These are phyloP conservation scores for Phytophthora sansomeana DNA, from an alignment of 352 stramenopile genomes.

Conservation along the genomic window DNA sequence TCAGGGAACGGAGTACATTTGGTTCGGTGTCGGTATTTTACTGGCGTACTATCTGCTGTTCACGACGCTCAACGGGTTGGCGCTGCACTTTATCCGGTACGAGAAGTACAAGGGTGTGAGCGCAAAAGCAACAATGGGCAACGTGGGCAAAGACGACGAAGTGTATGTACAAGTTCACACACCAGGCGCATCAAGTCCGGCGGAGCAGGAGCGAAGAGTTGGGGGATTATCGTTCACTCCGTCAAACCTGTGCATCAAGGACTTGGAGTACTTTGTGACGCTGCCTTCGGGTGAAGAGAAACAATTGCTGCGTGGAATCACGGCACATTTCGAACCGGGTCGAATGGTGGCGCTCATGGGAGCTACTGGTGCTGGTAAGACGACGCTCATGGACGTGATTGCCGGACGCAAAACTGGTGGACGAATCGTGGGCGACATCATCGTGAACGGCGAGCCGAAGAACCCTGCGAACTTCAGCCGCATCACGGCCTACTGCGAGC, in stretches of 20 bases:
- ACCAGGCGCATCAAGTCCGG: conserved; percentile 11
- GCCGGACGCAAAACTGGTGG: conserved; percentile 68
- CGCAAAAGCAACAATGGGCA: conserved; percentile 42
- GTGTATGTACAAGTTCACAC: conserved; percentile 54
- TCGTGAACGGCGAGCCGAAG: too few relatives aligned
- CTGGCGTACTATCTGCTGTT: conserved; percentile 67
- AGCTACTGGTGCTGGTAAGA: conserved; percentile 69
- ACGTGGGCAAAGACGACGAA: conserved; percentile 25
- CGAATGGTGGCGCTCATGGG: conserved; percentile 82
- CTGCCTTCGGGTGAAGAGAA: conserved; percentile 65
- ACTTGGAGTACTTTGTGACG: conserved; percentile 68
- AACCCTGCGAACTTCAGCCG: too few relatives aligned
- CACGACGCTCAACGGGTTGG: conserved; percentile 51
- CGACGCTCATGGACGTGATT: conserved; percentile 73
- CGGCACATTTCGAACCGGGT: conserved; percentile 62
- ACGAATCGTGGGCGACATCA: conserved; percentile 82
- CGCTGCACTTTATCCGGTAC: conserved; percentile 63
- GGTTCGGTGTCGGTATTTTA: conserved; percentile 54
- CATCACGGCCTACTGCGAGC: too few relatives aligned
- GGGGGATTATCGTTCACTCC: conserved; percentile 51
- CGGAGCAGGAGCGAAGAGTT: conserved; percentile 17
- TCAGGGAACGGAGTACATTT: conserved; percentile 55
- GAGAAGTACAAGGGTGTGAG: conserved; percentile 46
- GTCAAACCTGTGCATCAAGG: conserved; percentile 55
- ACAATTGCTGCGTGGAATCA: conserved; percentile 54